Conservation (phyloP, 805 yeast species). For the Wilhelminamyces savonicus region DNA sequence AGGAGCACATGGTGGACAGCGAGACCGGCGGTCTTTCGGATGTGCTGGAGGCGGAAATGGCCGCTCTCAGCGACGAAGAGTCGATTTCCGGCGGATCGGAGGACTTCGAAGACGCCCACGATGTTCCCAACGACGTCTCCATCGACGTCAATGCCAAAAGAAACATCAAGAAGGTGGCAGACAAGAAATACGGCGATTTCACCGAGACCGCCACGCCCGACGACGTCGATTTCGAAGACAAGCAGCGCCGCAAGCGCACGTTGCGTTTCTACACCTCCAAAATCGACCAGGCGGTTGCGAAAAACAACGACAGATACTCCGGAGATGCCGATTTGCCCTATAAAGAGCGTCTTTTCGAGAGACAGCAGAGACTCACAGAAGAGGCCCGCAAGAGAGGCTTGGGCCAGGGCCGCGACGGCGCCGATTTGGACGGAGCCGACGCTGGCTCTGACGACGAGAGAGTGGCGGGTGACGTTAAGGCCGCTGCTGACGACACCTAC, state of each 20-base stretch:
- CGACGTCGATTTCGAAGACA: slow-evolving; percentile 82
- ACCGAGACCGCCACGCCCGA: slow-evolving; percentile 64
- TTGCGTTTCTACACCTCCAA: slow-evolving; percentile 95
- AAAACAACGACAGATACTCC: slow-evolving; percentile 49
- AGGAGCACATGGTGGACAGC: background rate
- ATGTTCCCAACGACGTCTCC: slow-evolving; percentile 36
- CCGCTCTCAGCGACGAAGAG: background rate
- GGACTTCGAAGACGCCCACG: slow-evolving; percentile 11
- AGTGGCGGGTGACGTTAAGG: slow-evolving; percentile 34
- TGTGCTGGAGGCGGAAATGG: background rate
- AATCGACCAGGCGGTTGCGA: slow-evolving; percentile 76
- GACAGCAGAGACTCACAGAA: slow-evolving; percentile 80
- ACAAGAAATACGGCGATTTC: slow-evolving; percentile 39
- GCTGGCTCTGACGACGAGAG: slow-evolving; percentile 42
- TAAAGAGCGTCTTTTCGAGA: slow-evolving; percentile 81
- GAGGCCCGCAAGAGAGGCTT: slow-evolving; percentile 84
- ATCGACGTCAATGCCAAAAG: slow-evolving; percentile 42
- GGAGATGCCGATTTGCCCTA: slow-evolving; percentile 94
- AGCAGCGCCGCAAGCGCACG: slow-evolving; percentile 69
- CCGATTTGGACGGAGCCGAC: slow-evolving; percentile 49
- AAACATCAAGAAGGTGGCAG: slow-evolving; percentile 34
- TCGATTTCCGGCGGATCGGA: too few species aligned
- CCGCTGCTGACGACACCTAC: slow-evolving; percentile 44
- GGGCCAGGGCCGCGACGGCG: slow-evolving; percentile 43
- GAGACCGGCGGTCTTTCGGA: too few species aligned